Conservation (phyloP, 2,329 filamentous ascomycete species). For the Bipolaris gigantea region DNA sequence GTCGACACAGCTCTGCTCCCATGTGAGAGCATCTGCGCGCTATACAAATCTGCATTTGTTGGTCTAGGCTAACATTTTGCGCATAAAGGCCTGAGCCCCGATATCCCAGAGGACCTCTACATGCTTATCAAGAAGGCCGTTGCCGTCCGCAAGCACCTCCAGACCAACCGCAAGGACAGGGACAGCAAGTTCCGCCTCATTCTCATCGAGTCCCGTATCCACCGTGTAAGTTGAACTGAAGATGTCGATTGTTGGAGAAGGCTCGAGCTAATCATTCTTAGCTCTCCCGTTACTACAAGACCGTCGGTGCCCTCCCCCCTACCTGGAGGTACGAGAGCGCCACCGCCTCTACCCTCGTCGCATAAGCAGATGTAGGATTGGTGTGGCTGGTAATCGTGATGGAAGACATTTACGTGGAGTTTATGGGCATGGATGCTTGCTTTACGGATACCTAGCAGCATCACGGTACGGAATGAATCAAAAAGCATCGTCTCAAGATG, state of each 20-base stretch:
- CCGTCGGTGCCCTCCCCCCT: slow-evolving; percentile 77
- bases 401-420: slow-evolving; percentile 40
- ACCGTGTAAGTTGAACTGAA: slow-evolving; percentile 61
- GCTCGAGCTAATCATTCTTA: background rate
- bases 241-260: background rate
- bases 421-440: slow-evolving; percentile 42
- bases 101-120: slow-evolving; percentile 99
- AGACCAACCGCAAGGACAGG: slow-evolving; percentile 99
- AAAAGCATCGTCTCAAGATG: slow-evolving; percentile 40
- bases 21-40: slow-evolving; percentile 63
- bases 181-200: slow-evolving; percentile 99
- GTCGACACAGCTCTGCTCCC: slow-evolving; percentile 40
- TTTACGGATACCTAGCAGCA: slow-evolving; percentile 39
- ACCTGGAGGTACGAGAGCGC: slow-evolving; percentile 99
- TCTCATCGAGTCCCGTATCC: slow-evolving; percentile 99
- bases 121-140: slow-evolving; percentile 99
- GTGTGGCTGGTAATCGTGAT: slow-evolving; percentile 25
- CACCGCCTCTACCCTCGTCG: slow-evolving; percentile 64
- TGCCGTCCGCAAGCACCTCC: slow-evolving; percentile 96
- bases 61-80: slow-evolving; percentile 44
- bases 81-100: slow-evolving; percentile 84
- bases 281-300: slow-evolving; percentile 99
- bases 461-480: slow-evolving; percentile 44
- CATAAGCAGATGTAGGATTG: slow-evolving; percentile 45
- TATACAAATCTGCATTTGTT: slow-evolving; percentile 56